These are phyloP conservation scores for Bacterosira constricta DNA, from an alignment of 108 stramenopile species.

Conservation along the genomic window DNA sequence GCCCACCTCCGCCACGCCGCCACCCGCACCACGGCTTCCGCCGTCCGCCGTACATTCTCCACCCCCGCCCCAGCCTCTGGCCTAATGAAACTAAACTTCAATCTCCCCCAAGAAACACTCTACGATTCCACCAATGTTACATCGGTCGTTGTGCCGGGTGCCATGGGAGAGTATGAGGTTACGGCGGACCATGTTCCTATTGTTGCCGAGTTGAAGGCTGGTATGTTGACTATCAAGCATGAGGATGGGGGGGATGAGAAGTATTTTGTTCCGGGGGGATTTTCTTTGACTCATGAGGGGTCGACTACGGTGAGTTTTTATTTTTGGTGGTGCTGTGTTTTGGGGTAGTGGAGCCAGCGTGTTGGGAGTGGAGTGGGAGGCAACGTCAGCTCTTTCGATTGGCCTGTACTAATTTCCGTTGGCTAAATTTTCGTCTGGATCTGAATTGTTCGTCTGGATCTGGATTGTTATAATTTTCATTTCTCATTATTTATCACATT, in stretches of 20 bases:
- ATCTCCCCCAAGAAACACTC: slow-evolving; percentile 92
- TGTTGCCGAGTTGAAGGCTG: slow-evolving; percentile 96
- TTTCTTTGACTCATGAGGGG: slow-evolving; percentile 91
- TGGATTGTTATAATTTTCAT: neutral
- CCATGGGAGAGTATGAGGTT: slow-evolving; percentile 96
- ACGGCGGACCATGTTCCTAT: slow-evolving; percentile 95
- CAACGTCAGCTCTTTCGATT: too few species aligned
- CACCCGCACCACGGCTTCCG: slow-evolving; percentile 31
- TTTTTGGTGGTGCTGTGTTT: neutral
- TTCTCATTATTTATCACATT: neutral
- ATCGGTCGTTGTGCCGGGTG: slow-evolving; percentile 89
- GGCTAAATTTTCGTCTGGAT: neutral
- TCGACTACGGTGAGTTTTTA: slow-evolving; percentile 84
- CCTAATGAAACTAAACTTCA: slow-evolving; percentile 88
- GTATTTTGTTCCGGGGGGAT: slow-evolving; percentile 97
- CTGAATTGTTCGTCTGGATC: neutral
- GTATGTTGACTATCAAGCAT: slow-evolving; percentile 91
- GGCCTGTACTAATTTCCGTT: too few species aligned
- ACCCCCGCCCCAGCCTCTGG: slow-evolving; percentile 53
- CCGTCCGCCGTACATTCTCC: slow-evolving; percentile 39
- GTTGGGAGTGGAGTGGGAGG: neutral
- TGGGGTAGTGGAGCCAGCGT: neutral
- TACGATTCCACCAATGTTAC: slow-evolving; percentile 84
- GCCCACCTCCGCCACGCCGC: slow-evolving; percentile 41
- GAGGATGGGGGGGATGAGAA: slow-evolving; percentile 92